Conservation (phyloP, 2,329 filamentous ascomycete genomes). For the Bipolaris zeicola region DNA sequence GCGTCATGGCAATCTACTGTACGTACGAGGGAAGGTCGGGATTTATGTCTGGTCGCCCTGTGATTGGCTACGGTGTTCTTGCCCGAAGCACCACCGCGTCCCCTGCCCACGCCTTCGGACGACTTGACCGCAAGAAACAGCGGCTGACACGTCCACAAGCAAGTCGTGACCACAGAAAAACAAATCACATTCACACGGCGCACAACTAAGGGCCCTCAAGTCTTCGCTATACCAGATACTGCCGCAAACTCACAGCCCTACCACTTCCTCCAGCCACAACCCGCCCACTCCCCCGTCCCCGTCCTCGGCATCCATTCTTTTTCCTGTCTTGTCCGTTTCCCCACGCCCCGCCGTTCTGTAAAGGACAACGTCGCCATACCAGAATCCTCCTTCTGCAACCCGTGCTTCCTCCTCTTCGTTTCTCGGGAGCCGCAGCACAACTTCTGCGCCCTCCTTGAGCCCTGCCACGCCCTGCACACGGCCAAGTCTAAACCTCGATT, state of each 20-base stretch:
- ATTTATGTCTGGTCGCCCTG: conserved; percentile 1
- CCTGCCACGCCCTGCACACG: conserved; percentile 24
- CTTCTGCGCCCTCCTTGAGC: conserved; percentile 20
- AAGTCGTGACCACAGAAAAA: too few relatives aligned
- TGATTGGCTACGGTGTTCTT: conserved; percentile 13
- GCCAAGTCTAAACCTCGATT: conserved; percentile 18
- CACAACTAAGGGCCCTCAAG: too few relatives aligned
- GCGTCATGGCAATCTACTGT: conserved; percentile 5
- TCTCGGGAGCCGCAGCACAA: conserved; percentile 30
- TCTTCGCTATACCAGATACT: background rate
- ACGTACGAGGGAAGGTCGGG: background rate
- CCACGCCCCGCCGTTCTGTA: conserved; percentile 15
- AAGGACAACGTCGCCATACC: conserved; percentile 38
- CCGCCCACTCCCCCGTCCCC: conserved; percentile 24
- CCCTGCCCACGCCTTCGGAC: background rate
- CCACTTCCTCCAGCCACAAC: conserved; percentile 34
- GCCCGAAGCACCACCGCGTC: conserved; percentile 1
- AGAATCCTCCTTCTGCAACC: conserved; percentile 24
- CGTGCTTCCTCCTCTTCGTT: conserved; percentile 24
- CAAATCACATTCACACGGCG: too few relatives aligned
- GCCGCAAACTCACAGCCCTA: background rate
- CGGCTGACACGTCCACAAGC: too few relatives aligned
- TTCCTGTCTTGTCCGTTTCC: conserved; percentile 12
- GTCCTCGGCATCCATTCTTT: conserved; percentile 20
- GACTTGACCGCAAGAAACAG: too few relatives aligned